A percentile compares a stretch with the other conserved stretches of the same genome.
Conservation (phyloP, 805 yeast species). For the Saturnispora hagleri region DNA sequence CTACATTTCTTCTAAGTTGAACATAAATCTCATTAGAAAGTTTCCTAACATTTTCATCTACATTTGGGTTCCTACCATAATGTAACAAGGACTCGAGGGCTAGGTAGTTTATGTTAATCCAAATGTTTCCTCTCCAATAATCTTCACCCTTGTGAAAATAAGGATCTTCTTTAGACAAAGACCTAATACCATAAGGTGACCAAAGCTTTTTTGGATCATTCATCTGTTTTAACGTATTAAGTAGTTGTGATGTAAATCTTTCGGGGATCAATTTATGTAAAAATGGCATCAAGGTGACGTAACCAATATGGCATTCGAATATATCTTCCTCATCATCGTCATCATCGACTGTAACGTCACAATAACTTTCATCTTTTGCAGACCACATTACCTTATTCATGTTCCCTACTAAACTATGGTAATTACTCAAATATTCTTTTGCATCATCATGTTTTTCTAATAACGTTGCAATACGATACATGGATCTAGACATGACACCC, state of each 20-base stretch:
- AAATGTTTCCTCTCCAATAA: conserved; percentile 93
- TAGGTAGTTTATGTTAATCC: conserved; percentile 88
- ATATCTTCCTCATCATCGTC: conserved; percentile 49
- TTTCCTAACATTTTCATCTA: conserved; percentile 24
- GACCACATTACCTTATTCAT: conserved; percentile 78
- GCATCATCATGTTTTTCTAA: conserved; percentile 54
- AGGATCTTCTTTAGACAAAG: conserved; percentile 60
- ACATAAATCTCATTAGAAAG: conserved; percentile 44
- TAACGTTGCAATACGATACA: conserved; percentile 61
- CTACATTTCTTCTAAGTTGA: conserved; percentile 55
- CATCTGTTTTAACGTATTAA: conserved; percentile 45
- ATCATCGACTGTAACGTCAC: conserved; percentile 75
- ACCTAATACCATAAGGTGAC: conserved; percentile 71
- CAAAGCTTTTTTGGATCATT: conserved; percentile 67
- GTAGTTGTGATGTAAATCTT: conserved; percentile 35
- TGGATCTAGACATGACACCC: conserved; percentile 81
- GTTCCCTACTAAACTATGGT: conserved; percentile 49
- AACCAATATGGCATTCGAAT: conserved; percentile 83
- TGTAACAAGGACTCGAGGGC: conserved; percentile 57
- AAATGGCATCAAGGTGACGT: conserved; percentile 80
- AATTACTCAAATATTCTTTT: conserved; percentile 41
- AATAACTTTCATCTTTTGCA: conserved; percentile 52
- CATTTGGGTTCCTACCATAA: conserved; percentile 36
- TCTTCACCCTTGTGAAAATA: conserved; percentile 72
- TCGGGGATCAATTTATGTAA: conserved; percentile 53